Evolutionary conservation across 2,329 filamentous ascomycete genomes (phyloP).

Genomic region (Sclerotinia sclerotiorum): DNA sequence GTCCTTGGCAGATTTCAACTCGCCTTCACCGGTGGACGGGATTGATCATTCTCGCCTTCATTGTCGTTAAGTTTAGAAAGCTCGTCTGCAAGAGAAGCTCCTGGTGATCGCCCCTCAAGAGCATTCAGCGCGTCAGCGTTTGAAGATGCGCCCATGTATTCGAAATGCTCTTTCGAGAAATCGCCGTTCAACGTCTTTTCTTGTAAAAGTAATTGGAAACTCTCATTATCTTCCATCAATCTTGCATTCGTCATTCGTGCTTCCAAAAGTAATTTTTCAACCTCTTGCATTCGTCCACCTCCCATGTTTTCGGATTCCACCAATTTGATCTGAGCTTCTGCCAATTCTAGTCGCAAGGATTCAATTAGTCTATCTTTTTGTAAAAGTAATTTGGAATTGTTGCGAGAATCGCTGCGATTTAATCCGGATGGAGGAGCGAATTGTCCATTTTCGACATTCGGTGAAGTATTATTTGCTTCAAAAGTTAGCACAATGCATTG

Average conservation of each 20-base stretch:
- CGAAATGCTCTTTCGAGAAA: slow-evolving; percentile 76
- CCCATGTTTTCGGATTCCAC: slow-evolving; percentile 93
- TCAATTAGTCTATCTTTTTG: slow-evolving; percentile 98
- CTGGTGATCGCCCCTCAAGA: slow-evolving; percentile 55
- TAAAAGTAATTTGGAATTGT: slow-evolving; percentile 83
- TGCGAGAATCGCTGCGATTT: slow-evolving; percentile 83
- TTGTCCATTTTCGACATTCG: slow-evolving; percentile 70
- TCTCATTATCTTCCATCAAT: slow-evolving; percentile 98
- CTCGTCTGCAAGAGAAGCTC: slow-evolving; percentile 79
- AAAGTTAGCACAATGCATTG: slow-evolving; percentile 27
- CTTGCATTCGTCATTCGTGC: slow-evolving; percentile 93
- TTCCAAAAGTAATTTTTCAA: slow-evolving; percentile 89
- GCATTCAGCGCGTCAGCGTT: slow-evolving; percentile 66
- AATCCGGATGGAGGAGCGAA: slow-evolving; percentile 85
- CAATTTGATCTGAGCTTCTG: slow-evolving; percentile 92
- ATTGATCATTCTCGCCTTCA: slow-evolving; percentile 60
- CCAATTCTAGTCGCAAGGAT: slow-evolving; percentile 84
- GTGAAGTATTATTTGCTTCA: slow-evolving; percentile 54
- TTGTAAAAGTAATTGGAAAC: slow-evolving; percentile 90
- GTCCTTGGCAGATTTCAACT: slow-evolving; percentile 78
- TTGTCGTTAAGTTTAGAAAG: slow-evolving; percentile 62
- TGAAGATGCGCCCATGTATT: slow-evolving; percentile 52
- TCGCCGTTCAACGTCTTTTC: slow-evolving; percentile 96
- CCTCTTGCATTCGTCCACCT: slow-evolving; percentile 80
- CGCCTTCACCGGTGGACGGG: slow-evolving; percentile 72